These are phyloP conservation scores for Pseudogymnoascus sp. DNA, from an alignment of 2,329 filamentous ascomycete genomes.

Conservation along the genomic window DNA sequence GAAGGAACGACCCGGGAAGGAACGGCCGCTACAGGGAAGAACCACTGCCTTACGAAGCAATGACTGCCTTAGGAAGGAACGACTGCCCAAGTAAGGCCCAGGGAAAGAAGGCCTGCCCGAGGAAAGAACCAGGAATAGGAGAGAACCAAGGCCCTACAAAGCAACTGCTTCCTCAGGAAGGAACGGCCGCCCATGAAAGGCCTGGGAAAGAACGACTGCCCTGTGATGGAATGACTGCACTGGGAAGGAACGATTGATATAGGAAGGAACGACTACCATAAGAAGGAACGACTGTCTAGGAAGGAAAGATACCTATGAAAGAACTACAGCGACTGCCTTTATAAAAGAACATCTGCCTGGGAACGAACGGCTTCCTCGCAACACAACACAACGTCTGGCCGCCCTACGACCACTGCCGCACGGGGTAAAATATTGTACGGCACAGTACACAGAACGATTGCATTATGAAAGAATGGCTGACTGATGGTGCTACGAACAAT, in stretches of 20 bases:
- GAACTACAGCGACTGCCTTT: no score
- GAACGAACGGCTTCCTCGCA: background rate
- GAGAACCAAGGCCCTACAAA: background rate
- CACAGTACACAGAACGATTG: background rate
- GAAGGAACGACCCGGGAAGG: background rate
- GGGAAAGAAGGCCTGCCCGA: background rate
- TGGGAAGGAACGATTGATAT: background rate
- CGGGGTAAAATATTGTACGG: background rate
- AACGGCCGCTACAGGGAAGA: background rate
- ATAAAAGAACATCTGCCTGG: background rate
- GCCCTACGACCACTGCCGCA: background rate
- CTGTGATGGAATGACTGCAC: background rate
- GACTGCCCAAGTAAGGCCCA: background rate
- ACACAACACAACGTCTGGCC: background rate
- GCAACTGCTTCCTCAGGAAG: background rate
- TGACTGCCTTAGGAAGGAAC: background rate
- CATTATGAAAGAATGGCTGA: background rate
- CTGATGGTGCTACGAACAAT: background rate
- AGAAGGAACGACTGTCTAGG: background rate
- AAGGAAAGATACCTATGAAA: background rate
- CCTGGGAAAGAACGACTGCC: background rate
- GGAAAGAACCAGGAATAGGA: background rate
- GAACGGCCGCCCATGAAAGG: background rate
- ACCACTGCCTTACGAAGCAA: background rate
- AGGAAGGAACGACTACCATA: background rate